Evolutionary conservation across 163 green algal species (phyloP).

Genomic region (Volvox carteri): DNA sequence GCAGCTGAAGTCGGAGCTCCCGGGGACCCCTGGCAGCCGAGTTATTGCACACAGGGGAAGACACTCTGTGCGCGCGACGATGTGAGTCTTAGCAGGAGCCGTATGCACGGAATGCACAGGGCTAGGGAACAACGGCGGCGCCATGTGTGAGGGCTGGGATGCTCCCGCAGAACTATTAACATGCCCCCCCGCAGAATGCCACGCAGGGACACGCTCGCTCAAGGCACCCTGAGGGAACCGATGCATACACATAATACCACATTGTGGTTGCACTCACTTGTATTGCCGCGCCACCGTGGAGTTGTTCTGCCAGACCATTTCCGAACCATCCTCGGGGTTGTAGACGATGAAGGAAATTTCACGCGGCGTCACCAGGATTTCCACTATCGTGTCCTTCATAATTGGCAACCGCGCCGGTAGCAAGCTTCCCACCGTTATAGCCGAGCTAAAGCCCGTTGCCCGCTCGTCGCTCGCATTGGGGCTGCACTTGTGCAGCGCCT

Average conservation of each 20-base stretch:
- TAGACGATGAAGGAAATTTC: slow-evolving; percentile 40
- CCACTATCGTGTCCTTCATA: slow-evolving; percentile 67
- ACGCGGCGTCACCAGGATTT: slow-evolving; percentile 33
- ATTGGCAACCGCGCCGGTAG: slow-evolving; percentile 79
- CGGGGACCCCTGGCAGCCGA: slow-evolving; percentile 12
- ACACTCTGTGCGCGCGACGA: too few relatives aligned
- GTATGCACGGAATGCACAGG: too few relatives aligned
- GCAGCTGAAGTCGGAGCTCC: slow-evolving; percentile 34
- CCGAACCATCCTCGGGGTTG: slow-evolving; percentile 47
- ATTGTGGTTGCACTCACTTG: too few relatives aligned
- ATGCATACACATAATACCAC: too few relatives aligned
- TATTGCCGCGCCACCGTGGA: slow-evolving; percentile 23
- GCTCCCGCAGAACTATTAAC: too few relatives aligned
- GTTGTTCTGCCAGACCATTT: slow-evolving; percentile 58
- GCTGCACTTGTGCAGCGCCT: slow-evolving; percentile 84
- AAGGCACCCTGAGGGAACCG: too few relatives aligned
- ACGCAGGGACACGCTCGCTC: too few relatives aligned
- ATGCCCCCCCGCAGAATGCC: too few relatives aligned
- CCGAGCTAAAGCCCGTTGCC: slow-evolving; percentile 80
- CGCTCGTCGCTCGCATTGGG: slow-evolving; percentile 50
- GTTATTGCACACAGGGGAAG: neutral
- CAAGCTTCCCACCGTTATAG: slow-evolving; percentile 84
- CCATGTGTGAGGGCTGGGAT: too few relatives aligned
- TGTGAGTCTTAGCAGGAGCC: too few relatives aligned
- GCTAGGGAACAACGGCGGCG: too few relatives aligned